These are phyloP conservation scores for Thuja plicata DNA, from an alignment of 83 land plant genomes.

Conservation along the genomic window DNA sequence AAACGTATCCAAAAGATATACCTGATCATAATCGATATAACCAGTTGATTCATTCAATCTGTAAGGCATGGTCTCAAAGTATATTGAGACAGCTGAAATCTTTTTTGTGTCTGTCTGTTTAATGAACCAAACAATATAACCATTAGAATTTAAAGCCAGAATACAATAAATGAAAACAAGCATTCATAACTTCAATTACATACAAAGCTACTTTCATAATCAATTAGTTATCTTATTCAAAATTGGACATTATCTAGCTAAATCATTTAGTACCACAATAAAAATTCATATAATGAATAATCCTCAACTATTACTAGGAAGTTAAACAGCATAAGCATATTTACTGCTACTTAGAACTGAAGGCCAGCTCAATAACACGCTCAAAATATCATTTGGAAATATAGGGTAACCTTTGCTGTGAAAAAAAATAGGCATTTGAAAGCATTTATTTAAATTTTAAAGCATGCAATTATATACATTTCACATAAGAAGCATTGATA, in stretches of 20 bases:
- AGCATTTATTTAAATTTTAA: background rate
- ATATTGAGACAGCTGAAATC: constrained; percentile 90
- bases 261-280: background rate
- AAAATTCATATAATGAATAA: background rate
- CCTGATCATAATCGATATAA: constrained; percentile 52
- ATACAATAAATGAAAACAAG: background rate
- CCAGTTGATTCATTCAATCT: constrained; percentile 60
- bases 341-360: background rate
- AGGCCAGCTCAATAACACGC: background rate
- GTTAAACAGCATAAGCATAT: background rate
- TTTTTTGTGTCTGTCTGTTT: constrained; percentile 80
- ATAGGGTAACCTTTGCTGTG: background rate
- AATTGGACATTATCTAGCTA: background rate
- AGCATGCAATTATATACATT: background rate
- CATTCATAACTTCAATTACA: background rate
- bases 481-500: background rate
- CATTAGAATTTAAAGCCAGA: background rate
- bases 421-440: background rate
- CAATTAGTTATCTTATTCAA: background rate
- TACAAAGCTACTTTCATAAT: background rate
- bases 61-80: constrained; percentile 94
- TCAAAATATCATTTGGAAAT: background rate
- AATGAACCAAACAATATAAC: background rate
- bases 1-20: background rate
- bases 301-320: background rate